Evolutionary conservation across 116 monocot species (phyloP), one percentile per base, ranked within the genome.

Genomic region (Dioscorea cayenensis): DNA sequence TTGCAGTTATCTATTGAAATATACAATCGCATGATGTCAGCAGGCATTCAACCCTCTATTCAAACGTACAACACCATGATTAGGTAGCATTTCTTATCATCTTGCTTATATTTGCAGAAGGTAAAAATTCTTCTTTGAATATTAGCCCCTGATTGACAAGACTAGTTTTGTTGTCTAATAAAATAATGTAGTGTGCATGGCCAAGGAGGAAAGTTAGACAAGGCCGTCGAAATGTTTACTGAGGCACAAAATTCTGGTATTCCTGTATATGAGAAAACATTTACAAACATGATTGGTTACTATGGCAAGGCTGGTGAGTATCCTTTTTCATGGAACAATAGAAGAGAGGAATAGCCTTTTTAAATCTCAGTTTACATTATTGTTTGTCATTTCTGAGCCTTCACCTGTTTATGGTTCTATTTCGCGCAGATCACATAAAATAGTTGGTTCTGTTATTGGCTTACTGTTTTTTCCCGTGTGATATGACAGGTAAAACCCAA

Each of bases 21-120:
- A 78, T 97, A 88, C 68, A 66, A 88, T 81, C 84, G 71, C 59
- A 90, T 97, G 97, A 81, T 93, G 67, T 81, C 90, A 35, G 80
- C 79, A 27, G 90, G 88, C 68, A 76, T 90, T 67, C 51, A 70
- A 59, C 88, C 86, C 32, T 90, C 97, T 35, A 76, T 97, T 69
- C 88, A 88, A 66, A 97, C 97, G 72, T 97, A 88, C 59, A 90
- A 88, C 64, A 93, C 90, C 37, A 97, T 97, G 97, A 97, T 97
- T 64, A 97, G 97, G 93, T 95, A 78, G 29, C 4, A 51, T 23
- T 36, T 11, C 28, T 25, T 52, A 23, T 14, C 25, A 29, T 67
- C n/a, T 28, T 80, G 32, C 65, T 58, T 28, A 16, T 71, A 50
- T 51, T 63, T 59, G 10, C 5, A 18, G 50, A 21, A 35, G 63